Conservation (phyloP, 2,329 filamentous ascomycete genomes). For the Fusarium xyrophilum region DNA sequence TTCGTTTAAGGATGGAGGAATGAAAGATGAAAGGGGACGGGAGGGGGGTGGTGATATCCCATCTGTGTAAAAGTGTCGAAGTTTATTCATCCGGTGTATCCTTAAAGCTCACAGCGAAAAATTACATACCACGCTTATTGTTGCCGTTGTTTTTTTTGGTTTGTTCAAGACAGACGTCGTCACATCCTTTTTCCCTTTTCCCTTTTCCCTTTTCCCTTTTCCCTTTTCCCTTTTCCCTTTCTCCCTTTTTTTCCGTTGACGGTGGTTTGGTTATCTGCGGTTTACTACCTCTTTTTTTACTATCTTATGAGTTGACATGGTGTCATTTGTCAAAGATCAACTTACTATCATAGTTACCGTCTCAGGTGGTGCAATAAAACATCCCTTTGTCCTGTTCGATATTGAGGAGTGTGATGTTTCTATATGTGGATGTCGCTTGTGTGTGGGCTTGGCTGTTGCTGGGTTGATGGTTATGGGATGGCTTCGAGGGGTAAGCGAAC, state of each 20-base stretch:
- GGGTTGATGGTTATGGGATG: not conserved
- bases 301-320: constrained; percentile 6
- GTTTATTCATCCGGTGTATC: constrained; percentile 38
- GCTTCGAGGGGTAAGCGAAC: not conserved
- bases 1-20: constrained; percentile 31
- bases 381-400: constrained; percentile 10
- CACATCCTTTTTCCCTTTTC: not conserved
- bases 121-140: constrained; percentile 40
- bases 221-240: not conserved
- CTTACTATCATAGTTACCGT: constrained; percentile 18
- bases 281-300: not conserved
- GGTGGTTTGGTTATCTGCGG: constrained; percentile 4
- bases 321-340: constrained; percentile 16
- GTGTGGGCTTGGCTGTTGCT: not conserved
- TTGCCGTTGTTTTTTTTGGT: constrained; percentile 21
- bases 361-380: constrained; percentile 18
- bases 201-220: not conserved
- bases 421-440: not conserved
- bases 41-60: not conserved
- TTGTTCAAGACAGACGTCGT: constrained; percentile 23
- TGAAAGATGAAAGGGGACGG: constrained; percentile 5
- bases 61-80: constrained; percentile 37
- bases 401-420: too few relatives aligned
- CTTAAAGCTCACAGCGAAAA: constrained; percentile 41
- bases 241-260: not conserved